Percentiles rank a stretch among this genome's conserved stretches.
Conservation (phyloP, 2,329 filamentous ascomycete genomes). For the Chalaropsis ovoidea region DNA sequence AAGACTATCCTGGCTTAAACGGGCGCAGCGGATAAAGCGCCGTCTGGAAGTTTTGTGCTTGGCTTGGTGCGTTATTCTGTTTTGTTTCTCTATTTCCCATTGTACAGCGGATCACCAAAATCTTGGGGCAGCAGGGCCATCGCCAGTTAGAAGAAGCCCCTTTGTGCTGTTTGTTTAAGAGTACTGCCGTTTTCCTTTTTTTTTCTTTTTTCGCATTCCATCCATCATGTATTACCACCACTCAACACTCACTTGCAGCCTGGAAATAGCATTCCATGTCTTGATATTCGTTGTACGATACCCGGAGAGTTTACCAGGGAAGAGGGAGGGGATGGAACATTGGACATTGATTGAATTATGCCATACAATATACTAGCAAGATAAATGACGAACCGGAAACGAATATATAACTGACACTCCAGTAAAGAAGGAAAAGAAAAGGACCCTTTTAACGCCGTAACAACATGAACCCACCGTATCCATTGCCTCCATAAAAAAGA, state of each 20-base stretch:
- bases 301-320: slow-evolving; percentile 17
- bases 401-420: not conserved
- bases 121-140: not conserved
- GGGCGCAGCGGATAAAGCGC: not conserved
- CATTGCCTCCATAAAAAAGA: slow-evolving; percentile 1
- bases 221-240: slow-evolving; percentile 15
- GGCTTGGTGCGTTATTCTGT: not conserved
- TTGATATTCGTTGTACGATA: slow-evolving; percentile 23
- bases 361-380: not conserved
- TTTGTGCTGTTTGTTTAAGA: not conserved
- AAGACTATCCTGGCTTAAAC: slow-evolving; percentile 52
- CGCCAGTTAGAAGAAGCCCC: not conserved
- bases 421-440: slow-evolving; percentile 12
- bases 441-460: slow-evolving; percentile 1
- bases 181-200: not conserved
- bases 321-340: slow-evolving; percentile 1
- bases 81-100: slow-evolving; percentile 1
- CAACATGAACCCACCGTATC: slow-evolving; percentile 8
- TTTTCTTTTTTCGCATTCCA: slow-evolving; percentile 10
- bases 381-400: not conserved
- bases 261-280: slow-evolving; percentile 8
- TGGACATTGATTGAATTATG: not conserved
- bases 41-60: not conserved
- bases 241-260: not conserved
- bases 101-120: not conserved